Base-by-base conservation (phyloP, 106 monocot species). In the Vanilla planifolia region DNA sequence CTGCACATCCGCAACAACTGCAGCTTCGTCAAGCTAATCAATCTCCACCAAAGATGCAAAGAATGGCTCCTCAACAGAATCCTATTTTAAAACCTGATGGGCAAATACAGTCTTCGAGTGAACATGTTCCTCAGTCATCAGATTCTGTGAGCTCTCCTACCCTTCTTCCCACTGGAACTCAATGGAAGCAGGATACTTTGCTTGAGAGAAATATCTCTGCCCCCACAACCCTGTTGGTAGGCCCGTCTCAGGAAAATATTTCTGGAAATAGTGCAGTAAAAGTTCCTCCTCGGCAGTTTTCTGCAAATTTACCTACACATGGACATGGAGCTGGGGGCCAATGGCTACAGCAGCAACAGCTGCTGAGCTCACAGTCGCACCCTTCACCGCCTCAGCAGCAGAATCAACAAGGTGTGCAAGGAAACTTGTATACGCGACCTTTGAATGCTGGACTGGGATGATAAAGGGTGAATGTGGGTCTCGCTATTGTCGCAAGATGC, bases 171-270 rank as follows among this genome's bases (percentile, higher is more conserved):
- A 61, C 77, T 63, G 48, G 64, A 72, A 56, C 61, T 14, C 77
- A 80, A 26, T 82, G 79, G 85, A 85, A 81, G 43, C 35, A 73
- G 59, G 91, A 85, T 19, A 25, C 71, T 58, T 67, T 72, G 46
- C 75, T 47, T 68, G 80, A 83, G 48, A 45, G 51, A 34, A 59
- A 23, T 46, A 20, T 74, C 59, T 20, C 61, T 6, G n/a, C n/a
- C n/a, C n/a, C n/a, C n/a, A n/a, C n/a, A n/a, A n/a, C n/a, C n/a
- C n/a, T n/a, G n/a, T n/a, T n/a, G n/a, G n/a, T n/a, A n/a, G n/a
- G n/a, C n/a, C n/a, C n/a, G n/a, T 52, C 77, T 26, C 72, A 65
- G 21, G 63, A 73, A 48, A 86, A 60, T 60, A 43, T 73, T 51
- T 67, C 59, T 30, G 86, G 70, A 45, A 48, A 16, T 45, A 83